Conservation (phyloP, 2,329 filamentous ascomycete species). For the Talaromyces verruculosus region DNA sequence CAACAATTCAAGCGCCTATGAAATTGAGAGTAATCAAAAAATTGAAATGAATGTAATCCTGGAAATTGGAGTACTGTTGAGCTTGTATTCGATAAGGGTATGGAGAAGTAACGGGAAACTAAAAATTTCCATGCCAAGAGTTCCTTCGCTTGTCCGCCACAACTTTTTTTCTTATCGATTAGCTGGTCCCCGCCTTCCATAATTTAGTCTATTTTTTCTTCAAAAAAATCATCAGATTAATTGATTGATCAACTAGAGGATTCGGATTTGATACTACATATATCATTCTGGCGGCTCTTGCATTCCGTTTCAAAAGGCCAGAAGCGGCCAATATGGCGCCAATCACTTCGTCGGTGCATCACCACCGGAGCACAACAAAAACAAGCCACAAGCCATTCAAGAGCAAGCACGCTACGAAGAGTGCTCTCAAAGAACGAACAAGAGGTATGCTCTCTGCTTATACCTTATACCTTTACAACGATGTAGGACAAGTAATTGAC, state of each 20-base stretch:
- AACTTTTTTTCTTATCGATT: constrained; percentile 26
- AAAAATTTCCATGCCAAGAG: constrained; percentile 42
- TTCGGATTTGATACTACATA: neutral
- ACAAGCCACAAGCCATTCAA: constrained; percentile 86
- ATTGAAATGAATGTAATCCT: too few relatives aligned
- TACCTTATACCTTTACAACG: neutral
- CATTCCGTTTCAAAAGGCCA: constrained; percentile 80
- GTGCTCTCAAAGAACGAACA: constrained; percentile 75
- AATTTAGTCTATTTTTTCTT: constrained; percentile 23
- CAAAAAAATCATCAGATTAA: too few relatives aligned
- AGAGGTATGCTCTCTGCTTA: constrained; percentile 63
- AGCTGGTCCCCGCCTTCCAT: constrained; percentile 22
- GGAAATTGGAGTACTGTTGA: neutral
- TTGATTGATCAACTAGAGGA: too few relatives aligned
- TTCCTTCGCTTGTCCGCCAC: constrained; percentile 39
- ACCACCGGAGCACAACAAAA: constrained; percentile 92
- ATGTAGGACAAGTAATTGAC: neutral
- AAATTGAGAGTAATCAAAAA: neutral
- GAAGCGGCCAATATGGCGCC: constrained; percentile 69
- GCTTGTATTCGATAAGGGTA: neutral
- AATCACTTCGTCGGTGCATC: constrained; percentile 54
- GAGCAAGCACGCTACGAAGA: constrained; percentile 84
- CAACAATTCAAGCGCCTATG: neutral
- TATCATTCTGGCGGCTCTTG: constrained; percentile 57
- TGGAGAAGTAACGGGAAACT: constrained; percentile 12